Evolutionary conservation across 495 filamentous ascomycete species (phyloP).

Genomic region (Penicillium pulvis): DNA sequence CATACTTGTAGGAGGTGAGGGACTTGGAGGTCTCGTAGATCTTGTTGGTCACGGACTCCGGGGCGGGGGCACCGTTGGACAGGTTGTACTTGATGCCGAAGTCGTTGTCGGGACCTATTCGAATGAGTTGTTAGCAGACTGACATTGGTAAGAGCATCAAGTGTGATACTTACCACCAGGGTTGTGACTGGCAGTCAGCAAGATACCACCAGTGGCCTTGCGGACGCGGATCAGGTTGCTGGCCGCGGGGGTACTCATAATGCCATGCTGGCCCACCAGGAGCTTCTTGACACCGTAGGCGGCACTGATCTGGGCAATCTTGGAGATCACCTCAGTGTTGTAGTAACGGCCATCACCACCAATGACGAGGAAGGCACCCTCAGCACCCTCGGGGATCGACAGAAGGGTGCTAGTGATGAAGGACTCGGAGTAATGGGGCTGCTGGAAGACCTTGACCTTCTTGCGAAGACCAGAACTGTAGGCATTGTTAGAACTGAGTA

Average conservation of each 20-base stretch:
- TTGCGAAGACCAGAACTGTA: conserved; percentile 92
- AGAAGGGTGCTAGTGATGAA: conserved; percentile 92
- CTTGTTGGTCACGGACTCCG: conserved; percentile 95
- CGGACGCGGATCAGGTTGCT: conserved; percentile 93
- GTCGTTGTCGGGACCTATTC: conserved; percentile 81
- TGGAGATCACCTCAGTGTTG: conserved; percentile 93
- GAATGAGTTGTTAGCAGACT: conserved; percentile 3
- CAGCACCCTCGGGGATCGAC: conserved; percentile 91
- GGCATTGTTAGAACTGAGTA: conserved; percentile 24
- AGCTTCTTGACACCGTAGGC: conserved; percentile 99
- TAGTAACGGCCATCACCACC: conserved; percentile 97
- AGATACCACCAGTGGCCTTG: conserved; percentile 92
- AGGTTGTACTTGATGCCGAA: conserved; percentile 99
- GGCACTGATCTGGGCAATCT: conserved; percentile 95
- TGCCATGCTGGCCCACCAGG: conserved; percentile 91
- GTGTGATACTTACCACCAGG: conserved; percentile 74
- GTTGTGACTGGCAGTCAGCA: conserved; percentile 97
- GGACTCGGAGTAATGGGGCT: conserved; percentile 91
- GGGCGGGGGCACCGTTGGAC: conserved; percentile 90
- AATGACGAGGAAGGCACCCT: conserved; percentile 90
- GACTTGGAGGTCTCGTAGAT: conserved; percentile 89
- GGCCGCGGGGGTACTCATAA: conserved; percentile 92
- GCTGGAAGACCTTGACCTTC: conserved; percentile 97
- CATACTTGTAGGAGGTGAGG: conserved; percentile 87
- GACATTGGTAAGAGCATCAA: neutral